Evolutionary conservation across 164 flowering plant species (phyloP), one percentile per base, ranked within the genome.

Genomic region (Saururus chinensis): DNA sequence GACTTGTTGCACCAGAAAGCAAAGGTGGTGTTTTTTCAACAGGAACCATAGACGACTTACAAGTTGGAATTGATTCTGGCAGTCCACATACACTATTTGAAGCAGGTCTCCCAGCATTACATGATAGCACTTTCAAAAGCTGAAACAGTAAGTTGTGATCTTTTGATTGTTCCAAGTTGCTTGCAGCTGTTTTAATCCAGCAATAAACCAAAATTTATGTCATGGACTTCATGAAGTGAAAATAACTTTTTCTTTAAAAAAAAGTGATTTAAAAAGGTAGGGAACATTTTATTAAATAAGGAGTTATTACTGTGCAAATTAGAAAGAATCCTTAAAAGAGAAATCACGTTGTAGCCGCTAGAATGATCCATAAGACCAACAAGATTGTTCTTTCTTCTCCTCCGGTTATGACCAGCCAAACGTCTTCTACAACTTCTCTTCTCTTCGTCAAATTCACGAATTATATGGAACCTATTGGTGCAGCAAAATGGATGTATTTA

Each of bases 361-460:
- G 75, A 59, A 42, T 71, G 74, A 35, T 80, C 74, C n/a, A n/a
- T n/a, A 63, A 42, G 75, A 41, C 71, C 17, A 30, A 78, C 78
- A 6, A 76, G 78, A 68, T 81, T 73, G 20, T 77, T 74, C 67
- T 81, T 83, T 71, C 87, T 79, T 70, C 84, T 81, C 60, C 87
- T 64, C 61, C 70, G 75, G 61, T 81, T 81, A 62, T 81, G 87
- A 58, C 84, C 84, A 26, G 84, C 84, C 66, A 83, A 71, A 42
- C 83, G 84, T 24, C 81, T 73, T 17, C 83, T 76, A 40, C 84
- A 81, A 66, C 84, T 81, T 70, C 82, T 76, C 71, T 83, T 81
- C 56, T 78, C 83, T 60, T 83, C 83, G 62, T 81, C 84, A 71
- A 83, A 83, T 68, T 81, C 84, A 72, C 73, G 81, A 70, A 83